Conservation (phyloP, 2,329 filamentous ascomycete species). For the Scedosporium apiospermum region DNA sequence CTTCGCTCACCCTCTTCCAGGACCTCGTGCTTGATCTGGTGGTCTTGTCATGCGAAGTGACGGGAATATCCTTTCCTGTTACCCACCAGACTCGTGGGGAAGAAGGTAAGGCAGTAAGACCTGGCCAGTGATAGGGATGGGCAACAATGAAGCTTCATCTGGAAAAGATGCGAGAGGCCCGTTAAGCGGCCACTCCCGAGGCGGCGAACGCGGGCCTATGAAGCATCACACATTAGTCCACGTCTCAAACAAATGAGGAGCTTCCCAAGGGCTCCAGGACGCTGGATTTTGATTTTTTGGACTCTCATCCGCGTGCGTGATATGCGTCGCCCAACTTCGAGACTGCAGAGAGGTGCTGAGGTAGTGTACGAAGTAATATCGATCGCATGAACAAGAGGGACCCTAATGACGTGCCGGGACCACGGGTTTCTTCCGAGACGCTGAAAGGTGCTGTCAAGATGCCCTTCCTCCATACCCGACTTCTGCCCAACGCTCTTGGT, state of each 20-base stretch:
- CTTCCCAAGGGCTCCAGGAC: neutral
- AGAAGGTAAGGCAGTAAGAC: neutral
- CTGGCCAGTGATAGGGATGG: neutral
- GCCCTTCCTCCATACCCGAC: slow-evolving; percentile 4
- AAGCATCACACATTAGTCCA: neutral
- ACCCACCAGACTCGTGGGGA: neutral
- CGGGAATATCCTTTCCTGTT: neutral
- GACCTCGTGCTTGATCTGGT: neutral
- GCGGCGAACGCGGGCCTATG: neutral
- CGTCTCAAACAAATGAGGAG: neutral
- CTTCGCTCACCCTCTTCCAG: neutral
- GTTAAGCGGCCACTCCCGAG: neutral
- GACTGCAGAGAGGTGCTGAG: too few relatives aligned
- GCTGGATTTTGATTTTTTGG: neutral
- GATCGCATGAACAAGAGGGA: slow-evolving; percentile 9
- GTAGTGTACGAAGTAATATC: too few relatives aligned
- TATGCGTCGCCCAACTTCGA: too few relatives aligned
- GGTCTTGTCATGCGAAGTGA: neutral
- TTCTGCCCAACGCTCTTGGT: neutral
- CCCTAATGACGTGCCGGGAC: slow-evolving; percentile 3
- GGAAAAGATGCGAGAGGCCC: neutral
- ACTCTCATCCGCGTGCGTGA: neutral
- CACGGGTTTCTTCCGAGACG: neutral
- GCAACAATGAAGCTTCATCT: neutral
- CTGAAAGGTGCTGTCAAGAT: slow-evolving; percentile 1